Base-by-base conservation (phyloP, 2,329 filamentous ascomycete species). In the Ambrosiella xylebori region DNA sequence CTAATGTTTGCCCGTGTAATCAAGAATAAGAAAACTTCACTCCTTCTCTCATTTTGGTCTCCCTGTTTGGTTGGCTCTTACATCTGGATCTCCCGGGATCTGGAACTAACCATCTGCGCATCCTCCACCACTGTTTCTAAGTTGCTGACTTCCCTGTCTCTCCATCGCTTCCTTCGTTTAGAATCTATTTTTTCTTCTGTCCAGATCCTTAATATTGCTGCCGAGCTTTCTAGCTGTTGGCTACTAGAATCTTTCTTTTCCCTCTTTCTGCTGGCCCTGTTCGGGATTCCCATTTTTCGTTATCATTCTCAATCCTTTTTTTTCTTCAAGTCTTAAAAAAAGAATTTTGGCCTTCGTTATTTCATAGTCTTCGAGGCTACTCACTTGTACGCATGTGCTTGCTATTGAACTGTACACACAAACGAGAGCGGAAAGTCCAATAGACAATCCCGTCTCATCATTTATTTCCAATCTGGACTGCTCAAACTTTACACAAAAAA, bases 71-170 rank as follows among this genome's bases (percentile, higher is more conserved):
- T 15, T 15, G 39, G 12, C 44, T 47, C 8, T 15, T 49, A n/a
- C 27, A 27, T 12, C 45, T 49, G 44, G 44, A 13, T 17, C 11
- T 19, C 44, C 44, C 15, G 44, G 44, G 17, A 49, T 17, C 44
- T 51, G 17, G 47, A 51, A 7, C 27, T 36, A 19, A 19, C 1
- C 2, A 27, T 9, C 5, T 19, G 47, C 47, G 17, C 11, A 51
- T 51, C 47, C 47, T 51, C 39, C 47, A 51, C 47, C 47, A 51
- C 47, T 51, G 47, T 51, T 51, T 51, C 19, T 19, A 51, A 27
- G 39, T 19, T 51, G 19, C 9, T 3, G 13, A 11, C 47, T 51
- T 51, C 47, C 47, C 47, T 51, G 47, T 51, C 47, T n/a, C 47
- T 27, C 47, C 47, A 51, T 51, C 47, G 19, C 47, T 51, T 51